Conservation (phyloP, 306 rosid species). For the Cucurbita argyrosperma region DNA sequence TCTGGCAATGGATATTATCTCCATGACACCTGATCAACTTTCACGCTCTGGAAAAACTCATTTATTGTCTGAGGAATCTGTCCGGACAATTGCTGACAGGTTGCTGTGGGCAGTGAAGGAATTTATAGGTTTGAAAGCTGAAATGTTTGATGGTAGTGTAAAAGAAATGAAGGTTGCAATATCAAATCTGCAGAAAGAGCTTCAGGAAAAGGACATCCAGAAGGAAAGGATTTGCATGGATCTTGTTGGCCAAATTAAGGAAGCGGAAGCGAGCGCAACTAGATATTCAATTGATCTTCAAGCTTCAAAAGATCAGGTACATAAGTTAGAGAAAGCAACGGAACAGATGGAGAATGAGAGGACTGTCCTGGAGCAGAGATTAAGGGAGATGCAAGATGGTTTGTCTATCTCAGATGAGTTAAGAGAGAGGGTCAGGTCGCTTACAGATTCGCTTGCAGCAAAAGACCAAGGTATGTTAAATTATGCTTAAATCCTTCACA, state of each 20-base stretch:
- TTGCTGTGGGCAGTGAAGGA: constrained; percentile 46
- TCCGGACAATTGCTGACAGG: constrained; percentile 49
- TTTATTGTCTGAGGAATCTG: constrained; percentile 37
- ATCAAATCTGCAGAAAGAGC: constrained; percentile 65
- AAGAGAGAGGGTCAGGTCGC: constrained; percentile 51
- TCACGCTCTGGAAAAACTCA: constrained; percentile 6
- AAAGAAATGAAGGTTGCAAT: constrained; percentile 63
- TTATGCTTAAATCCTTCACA: constrained; percentile 1
- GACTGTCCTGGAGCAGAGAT: constrained; percentile 43
- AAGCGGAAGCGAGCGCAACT: constrained; percentile 56
- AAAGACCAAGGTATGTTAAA: constrained; percentile 71
- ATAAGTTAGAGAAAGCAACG: constrained; percentile 42
- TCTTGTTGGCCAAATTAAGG: constrained; percentile 75
- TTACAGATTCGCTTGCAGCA: constrained; percentile 43
- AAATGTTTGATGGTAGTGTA: constrained; percentile 38
- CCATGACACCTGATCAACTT: constrained; percentile 12
- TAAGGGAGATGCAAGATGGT: constrained; percentile 39
- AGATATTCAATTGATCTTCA: constrained; percentile 53
- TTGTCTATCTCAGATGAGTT: constrained; percentile 40
- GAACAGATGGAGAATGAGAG: constrained; percentile 40
- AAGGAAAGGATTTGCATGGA: constrained; percentile 71
- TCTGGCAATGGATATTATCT: constrained; percentile 8
- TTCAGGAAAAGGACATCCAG: constrained; percentile 86
- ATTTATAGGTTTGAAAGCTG: constrained; percentile 45
- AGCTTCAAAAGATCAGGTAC: constrained; percentile 38